Base-by-base conservation (phyloP, 805 yeast species). In the Priceomyces medius region DNA sequence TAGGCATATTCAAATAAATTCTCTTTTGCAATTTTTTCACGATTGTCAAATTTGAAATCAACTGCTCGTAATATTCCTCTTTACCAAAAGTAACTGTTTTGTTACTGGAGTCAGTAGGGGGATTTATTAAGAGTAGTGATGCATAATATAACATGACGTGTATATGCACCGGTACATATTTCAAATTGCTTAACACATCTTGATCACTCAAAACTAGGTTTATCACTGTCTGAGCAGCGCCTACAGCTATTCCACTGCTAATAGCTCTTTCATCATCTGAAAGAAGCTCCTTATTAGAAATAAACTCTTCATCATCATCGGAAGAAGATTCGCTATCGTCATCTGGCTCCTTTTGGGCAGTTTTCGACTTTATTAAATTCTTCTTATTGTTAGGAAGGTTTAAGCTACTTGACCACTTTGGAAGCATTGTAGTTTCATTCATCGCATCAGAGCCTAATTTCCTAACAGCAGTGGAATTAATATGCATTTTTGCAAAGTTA, bases 401-500 rank as follows among this genome's bases (percentile, higher is more conserved):
- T 19, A 24, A 20, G 8, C 19, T 43, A 27, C 26, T 53, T 16
- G 60, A 51, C 65, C 71, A 63, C 31, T 59, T 64, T 0, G 74
- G 74, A 12, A 68, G 51, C 37, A 54, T 48, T 9, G 46, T 43
- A 3, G 35, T 41, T 7, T 48, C 61, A 42, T 64, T 66, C 26
- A 33, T 47, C 2, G 63, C 53, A 24, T 63, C 54, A 3, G 54
- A 45, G 31, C 59, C 74, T 12, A 74, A 57, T 28, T 64, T 66
- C 24, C 80, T 55, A 5, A 77, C 76, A 2, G 77, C 74, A 3
- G 65, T 42, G 13, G 77, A 80, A 54, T 83, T 83, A 23, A 83
- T 77, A 55, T 82, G 84, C 85, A 83, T 80, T 52, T 81, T 80
- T 24, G 89, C 89, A 66, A 82, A 83, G 53, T 83, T 82, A 53